Evolutionary conservation across 371 early-diverging fungal species (phyloP).

Genomic region (Batrachochytrium dendrobatidis): DNA sequence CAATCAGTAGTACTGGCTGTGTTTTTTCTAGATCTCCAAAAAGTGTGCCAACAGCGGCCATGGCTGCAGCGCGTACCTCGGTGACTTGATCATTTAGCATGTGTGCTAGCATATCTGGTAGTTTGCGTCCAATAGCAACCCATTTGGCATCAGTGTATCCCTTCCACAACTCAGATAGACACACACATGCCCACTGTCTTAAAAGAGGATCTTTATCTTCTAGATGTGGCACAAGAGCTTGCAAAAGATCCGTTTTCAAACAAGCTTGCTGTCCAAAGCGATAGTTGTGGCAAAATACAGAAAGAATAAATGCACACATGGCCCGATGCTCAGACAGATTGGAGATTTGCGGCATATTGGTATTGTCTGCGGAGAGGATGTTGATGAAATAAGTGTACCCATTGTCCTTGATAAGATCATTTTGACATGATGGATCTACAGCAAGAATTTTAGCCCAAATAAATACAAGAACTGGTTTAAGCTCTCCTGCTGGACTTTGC

Average conservation of each 20-base stretch:
- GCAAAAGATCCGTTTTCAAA: slow-evolving; percentile 59
- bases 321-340: slow-evolving; percentile 83
- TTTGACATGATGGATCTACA: slow-evolving; percentile 81
- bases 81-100: slow-evolving; percentile 64
- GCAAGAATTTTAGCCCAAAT: slow-evolving; percentile 95
- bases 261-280: slow-evolving; percentile 78
- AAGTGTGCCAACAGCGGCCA: slow-evolving; percentile 71
- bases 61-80: slow-evolving; percentile 79
- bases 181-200: slow-evolving; percentile 85
- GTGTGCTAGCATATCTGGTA: slow-evolving; percentile 59
- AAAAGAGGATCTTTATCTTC: slow-evolving; percentile 73
- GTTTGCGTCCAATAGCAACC: slow-evolving; percentile 58
- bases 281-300: slow-evolving; percentile 80
- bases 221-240: slow-evolving; percentile 62
- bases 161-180: slow-evolving; percentile 81
- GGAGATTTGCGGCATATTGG: slow-evolving; percentile 41
- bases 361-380: slow-evolving; percentile 60
- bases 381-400: slow-evolving; percentile 90
- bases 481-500: slow-evolving; percentile 86
- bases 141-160: slow-evolving; percentile 67
- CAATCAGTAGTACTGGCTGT: slow-evolving; percentile 30
- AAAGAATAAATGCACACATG: slow-evolving; percentile 86
- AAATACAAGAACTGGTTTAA: slow-evolving; percentile 87
- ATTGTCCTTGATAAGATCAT: slow-evolving; percentile 84
- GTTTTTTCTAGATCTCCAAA: slow-evolving; percentile 64